Evolutionary conservation across 371 early-diverging fungal species (phyloP), one percentile per base, ranked within the genome.

Genomic region (Rhizopus arrhizus): DNA sequence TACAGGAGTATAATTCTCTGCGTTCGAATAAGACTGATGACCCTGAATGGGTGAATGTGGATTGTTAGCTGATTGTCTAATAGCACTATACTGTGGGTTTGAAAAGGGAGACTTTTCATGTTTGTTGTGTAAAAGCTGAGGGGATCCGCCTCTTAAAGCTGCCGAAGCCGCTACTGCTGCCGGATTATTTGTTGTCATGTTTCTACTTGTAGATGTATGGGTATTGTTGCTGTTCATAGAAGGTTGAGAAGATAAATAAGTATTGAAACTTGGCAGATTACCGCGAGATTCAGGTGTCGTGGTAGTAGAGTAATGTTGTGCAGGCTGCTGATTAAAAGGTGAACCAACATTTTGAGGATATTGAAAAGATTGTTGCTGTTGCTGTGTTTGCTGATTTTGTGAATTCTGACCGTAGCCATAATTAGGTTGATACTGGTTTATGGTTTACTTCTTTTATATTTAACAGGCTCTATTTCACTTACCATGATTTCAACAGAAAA

Each of bases 281-380:
- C 36, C 11, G 36, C n/a, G 43, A 43, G 43, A 43, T 11, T 43
- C 13, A 43, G 43, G n/a, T 11, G 43, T 43, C 43, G 43, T n/a
- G 43, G 8, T 43, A 5, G 43, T 11, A 13, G 43, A n/a, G 43
- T 11, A 43, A 15, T 5, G n/a, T 13, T 13, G 7, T 43, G 8
- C 43, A 5, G 43, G 5, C 5, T 6, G 43, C 13, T 43, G 43
- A 43, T 43, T 43, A 43, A 43, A 43, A n/a, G n/a, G 13, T 5
- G 43, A 43, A 43, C n/a, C 22, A 22, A 22, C 43, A 15, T 43
- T n/a, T 43, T 43, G 43, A 43, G 15, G 5, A 43, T 43, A n/a
- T n/a, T 43, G 43, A 43, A 43, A 15, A 43, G n/a, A 5, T 43
- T 43, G 40, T 40, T 40, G 43, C 43, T 43, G 43, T 13, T n/a